These are phyloP conservation scores for Trichothecium roseum DNA, from an alignment of 2,329 filamentous ascomycete genomes.

Conservation along the genomic window DNA sequence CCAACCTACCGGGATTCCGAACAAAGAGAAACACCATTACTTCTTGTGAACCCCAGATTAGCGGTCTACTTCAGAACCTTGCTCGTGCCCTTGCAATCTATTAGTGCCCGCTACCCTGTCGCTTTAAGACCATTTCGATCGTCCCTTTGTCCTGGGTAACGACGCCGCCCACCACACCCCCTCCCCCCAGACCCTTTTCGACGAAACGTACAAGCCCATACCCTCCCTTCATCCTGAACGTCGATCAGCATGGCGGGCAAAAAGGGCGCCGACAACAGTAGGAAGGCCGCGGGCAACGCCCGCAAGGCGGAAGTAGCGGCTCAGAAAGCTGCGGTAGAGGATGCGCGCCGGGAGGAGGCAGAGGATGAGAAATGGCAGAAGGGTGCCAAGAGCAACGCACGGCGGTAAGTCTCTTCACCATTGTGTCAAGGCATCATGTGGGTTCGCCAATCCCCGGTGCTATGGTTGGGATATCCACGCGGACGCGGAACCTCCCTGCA, in stretches of 20 bases:
- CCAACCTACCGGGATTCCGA: no score
- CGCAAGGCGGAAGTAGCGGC: conserved; percentile 85
- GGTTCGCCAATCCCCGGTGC: no score
- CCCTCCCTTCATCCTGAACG: background rate
- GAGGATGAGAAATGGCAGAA: conserved; percentile 76
- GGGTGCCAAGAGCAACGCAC: conserved; percentile 73
- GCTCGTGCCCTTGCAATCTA: no score
- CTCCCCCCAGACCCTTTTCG: background rate
- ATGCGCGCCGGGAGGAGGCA: conserved; percentile 51
- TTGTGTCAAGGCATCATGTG: no score
- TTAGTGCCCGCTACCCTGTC: no score
- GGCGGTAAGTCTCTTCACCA: conserved; percentile 21
- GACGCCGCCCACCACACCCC: background rate
- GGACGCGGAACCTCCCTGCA: background rate
- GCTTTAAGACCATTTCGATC: no score
- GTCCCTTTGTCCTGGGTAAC: no score
- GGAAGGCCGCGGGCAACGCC: conserved; percentile 83
- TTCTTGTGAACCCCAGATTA: no score
- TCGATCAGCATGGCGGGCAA: conserved; percentile 56
- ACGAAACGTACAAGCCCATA: background rate
- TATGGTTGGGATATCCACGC: background rate
- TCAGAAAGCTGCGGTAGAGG: conserved; percentile 62
- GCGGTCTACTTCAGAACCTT: no score
- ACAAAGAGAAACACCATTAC: no score
- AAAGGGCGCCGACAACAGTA: conserved; percentile 69